A percentile compares a stretch with the other conserved stretches of the same genome.
These are phyloP conservation scores for Mycena leptocephala DNA, from an alignment of 768 basidiomycete species.

Conservation along the genomic window DNA sequence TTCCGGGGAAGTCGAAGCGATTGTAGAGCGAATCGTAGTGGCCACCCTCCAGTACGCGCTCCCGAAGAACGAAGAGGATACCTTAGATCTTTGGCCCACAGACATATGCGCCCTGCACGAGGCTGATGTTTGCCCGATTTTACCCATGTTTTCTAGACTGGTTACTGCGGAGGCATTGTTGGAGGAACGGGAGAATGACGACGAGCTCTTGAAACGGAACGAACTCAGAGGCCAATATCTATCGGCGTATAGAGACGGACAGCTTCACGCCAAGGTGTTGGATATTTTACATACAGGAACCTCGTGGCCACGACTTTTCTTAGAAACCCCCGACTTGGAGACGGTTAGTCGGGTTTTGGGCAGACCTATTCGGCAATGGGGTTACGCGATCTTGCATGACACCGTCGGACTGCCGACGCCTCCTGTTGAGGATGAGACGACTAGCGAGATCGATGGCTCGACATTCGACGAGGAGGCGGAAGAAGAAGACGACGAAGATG, in stretches of 20 bases:
- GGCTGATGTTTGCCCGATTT: constrained; percentile 69
- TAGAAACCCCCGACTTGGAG: constrained; percentile 85
- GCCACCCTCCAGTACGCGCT: constrained; percentile 87
- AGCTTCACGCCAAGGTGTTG: constrained; percentile 69
- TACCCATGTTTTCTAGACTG: constrained; percentile 67
- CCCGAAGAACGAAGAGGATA: constrained; percentile 67
- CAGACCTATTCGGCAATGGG: constrained; percentile 74
- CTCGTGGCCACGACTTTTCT: constrained; percentile 81
- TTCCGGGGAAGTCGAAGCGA: constrained; percentile 74
- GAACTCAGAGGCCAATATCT: constrained; percentile 69
- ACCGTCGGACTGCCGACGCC: constrained; percentile 72
- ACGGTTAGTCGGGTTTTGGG: constrained; percentile 76
- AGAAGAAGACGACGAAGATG: constrained; percentile 66
- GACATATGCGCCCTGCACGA: constrained; percentile 76
- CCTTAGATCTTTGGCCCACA: constrained; percentile 67
- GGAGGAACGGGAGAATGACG: constrained; percentile 47
- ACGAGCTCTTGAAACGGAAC: constrained; percentile 44
- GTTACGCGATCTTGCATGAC: constrained; percentile 79
- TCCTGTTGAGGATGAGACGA: constrained; percentile 42
- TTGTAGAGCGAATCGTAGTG: constrained; percentile 80
- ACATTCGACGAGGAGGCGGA: constrained; percentile 38
- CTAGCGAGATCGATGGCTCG: constrained; percentile 15
- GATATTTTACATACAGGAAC: constrained; percentile 76
- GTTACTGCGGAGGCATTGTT: constrained; percentile 48
- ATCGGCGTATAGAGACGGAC: constrained; percentile 74